These are phyloP conservation scores for Boehmeria nivea DNA, from an alignment of 306 rosid species.

Conservation along the genomic window DNA sequence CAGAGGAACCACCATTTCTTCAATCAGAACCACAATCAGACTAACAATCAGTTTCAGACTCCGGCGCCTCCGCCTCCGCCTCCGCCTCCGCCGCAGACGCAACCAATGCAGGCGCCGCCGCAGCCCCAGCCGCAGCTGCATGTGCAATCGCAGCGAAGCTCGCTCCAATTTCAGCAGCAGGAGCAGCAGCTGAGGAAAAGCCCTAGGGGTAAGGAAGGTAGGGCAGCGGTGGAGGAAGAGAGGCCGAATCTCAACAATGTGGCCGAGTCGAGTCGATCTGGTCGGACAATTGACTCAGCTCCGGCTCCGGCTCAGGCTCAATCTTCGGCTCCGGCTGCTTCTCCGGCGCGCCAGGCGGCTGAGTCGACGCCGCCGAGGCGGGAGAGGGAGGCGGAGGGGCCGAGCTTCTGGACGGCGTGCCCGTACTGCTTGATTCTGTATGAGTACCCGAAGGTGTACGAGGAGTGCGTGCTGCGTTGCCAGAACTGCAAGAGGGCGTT, in stretches of 20 bases:
- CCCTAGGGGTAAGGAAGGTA: constrained; percentile 29
- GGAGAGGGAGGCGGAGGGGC: too few relatives aligned
- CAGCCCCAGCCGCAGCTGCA: constrained; percentile 8
- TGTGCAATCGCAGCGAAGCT: neutral
- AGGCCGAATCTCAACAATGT: constrained; percentile 41
- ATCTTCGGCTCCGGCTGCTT: too few relatives aligned
- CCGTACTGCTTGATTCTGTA: constrained; percentile 75
- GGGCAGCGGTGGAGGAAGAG: constrained; percentile 22
- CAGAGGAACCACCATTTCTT: constrained; percentile 16
- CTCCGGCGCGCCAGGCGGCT: neutral
- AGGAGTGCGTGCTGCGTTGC: constrained; percentile 76
- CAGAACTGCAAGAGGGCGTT: constrained; percentile 76
- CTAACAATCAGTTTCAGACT: constrained; percentile 14
- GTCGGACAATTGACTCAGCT: neutral
- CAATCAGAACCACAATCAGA: too few relatives aligned
- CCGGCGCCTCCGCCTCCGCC: constrained; percentile 2
- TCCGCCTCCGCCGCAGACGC: constrained; percentile 3
- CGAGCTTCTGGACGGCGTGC: constrained; percentile 88
- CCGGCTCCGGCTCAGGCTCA: neutral
- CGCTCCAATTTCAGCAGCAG: neutral
- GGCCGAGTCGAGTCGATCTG: constrained; percentile 23
- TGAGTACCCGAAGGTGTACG: constrained; percentile 65
- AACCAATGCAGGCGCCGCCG: neutral
- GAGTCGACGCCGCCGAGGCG: constrained; percentile 6
- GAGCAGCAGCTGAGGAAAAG: constrained; percentile 32